Evolutionary conservation across 352 stramenopile species (phyloP).

Genomic region (Phytophthora citricola): DNA sequence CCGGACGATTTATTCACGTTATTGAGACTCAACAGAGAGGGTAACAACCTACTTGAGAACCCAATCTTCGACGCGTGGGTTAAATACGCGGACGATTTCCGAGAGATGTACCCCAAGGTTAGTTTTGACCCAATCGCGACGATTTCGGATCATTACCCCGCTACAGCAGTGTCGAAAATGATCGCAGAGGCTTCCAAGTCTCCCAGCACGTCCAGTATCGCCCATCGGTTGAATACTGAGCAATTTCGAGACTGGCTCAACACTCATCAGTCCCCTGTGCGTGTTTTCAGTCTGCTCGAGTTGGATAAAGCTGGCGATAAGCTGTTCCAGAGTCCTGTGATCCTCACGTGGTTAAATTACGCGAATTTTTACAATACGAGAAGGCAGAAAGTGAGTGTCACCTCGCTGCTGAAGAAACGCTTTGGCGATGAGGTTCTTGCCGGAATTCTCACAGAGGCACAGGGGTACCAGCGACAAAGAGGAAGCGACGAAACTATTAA

Average conservation of each 20-base stretch:
- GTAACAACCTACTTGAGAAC: background rate
- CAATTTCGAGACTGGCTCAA: slow-evolving; percentile 5
- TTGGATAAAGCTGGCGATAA: background rate
- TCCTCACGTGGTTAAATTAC: slow-evolving; percentile 3
- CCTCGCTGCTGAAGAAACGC: background rate
- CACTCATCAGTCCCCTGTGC: background rate
- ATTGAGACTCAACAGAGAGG: slow-evolving; percentile 1
- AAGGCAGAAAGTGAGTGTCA: background rate
- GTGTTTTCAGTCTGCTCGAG: background rate
- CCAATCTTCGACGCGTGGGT: slow-evolving; percentile 14
- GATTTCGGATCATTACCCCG: slow-evolving; percentile 2
- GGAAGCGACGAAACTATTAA: background rate
- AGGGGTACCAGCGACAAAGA: background rate
- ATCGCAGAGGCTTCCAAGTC: slow-evolving; percentile 9
- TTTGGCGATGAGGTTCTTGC: background rate
- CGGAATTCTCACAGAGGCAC: background rate
- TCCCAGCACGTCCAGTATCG: slow-evolving; percentile 1
- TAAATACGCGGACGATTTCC: slow-evolving; percentile 14
- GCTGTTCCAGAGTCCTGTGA: background rate
- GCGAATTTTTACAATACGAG: background rate
- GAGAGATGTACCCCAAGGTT: slow-evolving; percentile 8
- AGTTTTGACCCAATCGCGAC: background rate
- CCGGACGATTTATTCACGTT: slow-evolving; percentile 4
- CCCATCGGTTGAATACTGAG: slow-evolving; percentile 1
- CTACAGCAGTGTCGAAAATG: slow-evolving; percentile 2